A percentile compares a stretch with the other conserved stretches of the same genome.
Evolutionary conservation across 2,329 filamentous ascomycete species (phyloP).

Genomic region (Exutisphaerella laricina): DNA sequence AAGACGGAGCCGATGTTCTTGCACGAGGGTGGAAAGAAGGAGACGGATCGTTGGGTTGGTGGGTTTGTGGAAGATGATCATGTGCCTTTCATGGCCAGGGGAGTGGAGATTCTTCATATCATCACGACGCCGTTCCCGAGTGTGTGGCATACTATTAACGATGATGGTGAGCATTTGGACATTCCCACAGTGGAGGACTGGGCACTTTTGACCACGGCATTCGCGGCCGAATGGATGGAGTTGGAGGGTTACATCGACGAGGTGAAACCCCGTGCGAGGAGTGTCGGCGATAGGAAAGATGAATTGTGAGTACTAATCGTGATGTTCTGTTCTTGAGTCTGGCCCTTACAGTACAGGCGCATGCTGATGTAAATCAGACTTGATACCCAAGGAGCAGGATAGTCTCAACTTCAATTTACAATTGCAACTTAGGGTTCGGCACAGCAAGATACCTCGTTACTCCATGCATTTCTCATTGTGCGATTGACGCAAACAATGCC

Average conservation of each 20-base stretch:
- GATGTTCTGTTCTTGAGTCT: neutral
- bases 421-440: neutral
- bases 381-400: conserved; percentile 2
- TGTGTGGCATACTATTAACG: conserved; percentile 81
- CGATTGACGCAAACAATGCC: conserved; percentile 4
- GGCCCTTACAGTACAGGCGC: neutral
- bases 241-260: conserved; percentile 53
- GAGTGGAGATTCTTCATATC: conserved; percentile 82
- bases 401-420: no score
- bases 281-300: conserved; percentile 7
- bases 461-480: no score
- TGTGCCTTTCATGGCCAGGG: conserved; percentile 78
- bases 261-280: conserved; percentile 6
- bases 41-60: conserved; percentile 44
- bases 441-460: neutral
- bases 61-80: conserved; percentile 71
- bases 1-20: conserved; percentile 51
- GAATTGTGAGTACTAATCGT: conserved; percentile 20
- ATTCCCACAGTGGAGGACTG: conserved; percentile 76
- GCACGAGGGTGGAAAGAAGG: conserved; percentile 53
- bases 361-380: conserved; percentile 2
- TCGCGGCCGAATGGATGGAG: conserved; percentile 89
- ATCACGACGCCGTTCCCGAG: conserved; percentile 77
- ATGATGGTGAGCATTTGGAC: conserved; percentile 82
- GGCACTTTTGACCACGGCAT: conserved; percentile 76